A percentile compares a stretch with the other conserved stretches of the same genome.
phyloP scores from a whole-genome alignment of 805 yeast genomes.

The Ogataea pini region DNA sequence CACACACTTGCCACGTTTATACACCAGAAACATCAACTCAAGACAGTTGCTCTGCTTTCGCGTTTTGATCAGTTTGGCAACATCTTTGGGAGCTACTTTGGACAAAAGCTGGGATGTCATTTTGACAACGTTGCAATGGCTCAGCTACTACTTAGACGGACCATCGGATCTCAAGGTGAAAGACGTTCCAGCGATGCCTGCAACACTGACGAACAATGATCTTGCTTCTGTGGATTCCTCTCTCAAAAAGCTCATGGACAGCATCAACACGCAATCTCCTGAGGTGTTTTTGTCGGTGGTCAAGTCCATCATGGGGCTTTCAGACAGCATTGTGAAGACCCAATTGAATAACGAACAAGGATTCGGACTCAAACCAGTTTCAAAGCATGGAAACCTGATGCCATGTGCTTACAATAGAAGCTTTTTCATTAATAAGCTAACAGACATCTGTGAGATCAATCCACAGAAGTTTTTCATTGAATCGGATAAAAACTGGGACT shows the following conservation, averaged over 20 bases:
- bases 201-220: conserved; percentile 48
- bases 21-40: conserved; percentile 53
- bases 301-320: conserved; percentile 46
- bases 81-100: conserved; percentile 78
- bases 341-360: conserved; percentile 9
- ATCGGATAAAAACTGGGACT: conserved; percentile 48
- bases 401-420: conserved; percentile 57
- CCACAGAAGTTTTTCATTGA: conserved; percentile 49
- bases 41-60: conserved; percentile 76
- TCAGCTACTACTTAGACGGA: conserved; percentile 69
- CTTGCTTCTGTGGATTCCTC: conserved; percentile 54
- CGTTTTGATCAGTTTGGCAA: conserved; percentile 74
- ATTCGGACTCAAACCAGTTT: conserved; percentile 25
- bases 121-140: conserved; percentile 73
- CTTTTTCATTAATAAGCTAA: conserved; percentile 55
- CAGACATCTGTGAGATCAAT: conserved; percentile 53
- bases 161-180: conserved; percentile 44
- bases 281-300: conserved; percentile 52
- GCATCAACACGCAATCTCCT: conserved; percentile 55
- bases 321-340: conserved; percentile 30
- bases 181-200: conserved; percentile 45
- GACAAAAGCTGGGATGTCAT: conserved; percentile 66
- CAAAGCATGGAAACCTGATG: conserved; percentile 19
- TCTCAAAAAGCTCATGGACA: conserved; percentile 60
- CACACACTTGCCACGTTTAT: conserved; percentile 17